phyloP scores from a whole-genome alignment of 768 basidiomycete species.

The Suillus weaverae region DNA sequence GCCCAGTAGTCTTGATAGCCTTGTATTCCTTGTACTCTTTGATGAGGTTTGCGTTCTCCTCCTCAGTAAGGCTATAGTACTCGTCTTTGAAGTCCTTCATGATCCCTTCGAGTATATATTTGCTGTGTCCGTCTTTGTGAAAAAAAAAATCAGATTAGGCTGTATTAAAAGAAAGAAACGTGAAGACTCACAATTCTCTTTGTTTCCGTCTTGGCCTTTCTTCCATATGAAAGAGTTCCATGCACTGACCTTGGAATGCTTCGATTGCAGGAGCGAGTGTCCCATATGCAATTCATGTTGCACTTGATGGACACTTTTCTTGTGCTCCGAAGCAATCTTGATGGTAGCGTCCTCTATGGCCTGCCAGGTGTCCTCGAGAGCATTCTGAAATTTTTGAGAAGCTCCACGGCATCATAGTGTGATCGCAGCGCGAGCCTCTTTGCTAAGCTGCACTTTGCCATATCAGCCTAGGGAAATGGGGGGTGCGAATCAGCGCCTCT shows the following conservation, averaged over 20 bases:
- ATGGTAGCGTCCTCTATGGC: neutral
- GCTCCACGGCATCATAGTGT: neutral
- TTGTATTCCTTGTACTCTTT: neutral
- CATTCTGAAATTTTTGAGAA: neutral
- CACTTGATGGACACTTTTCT: constrained; percentile 6
- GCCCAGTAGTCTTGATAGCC: neutral
- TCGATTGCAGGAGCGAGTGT: neutral
- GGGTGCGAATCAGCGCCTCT: no score
- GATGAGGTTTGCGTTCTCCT: neutral
- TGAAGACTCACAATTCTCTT: neutral
- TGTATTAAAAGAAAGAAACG: neutral
- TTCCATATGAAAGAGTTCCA: constrained; percentile 15
- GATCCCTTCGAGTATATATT: neutral
- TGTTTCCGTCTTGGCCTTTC: neutral
- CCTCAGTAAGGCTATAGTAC: neutral
- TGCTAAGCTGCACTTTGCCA: neutral
- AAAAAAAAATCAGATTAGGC: neutral
- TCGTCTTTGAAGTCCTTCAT: neutral
- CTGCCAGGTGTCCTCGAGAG: constrained; percentile 5
- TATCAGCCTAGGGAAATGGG: neutral
- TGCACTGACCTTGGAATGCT: constrained; percentile 3
- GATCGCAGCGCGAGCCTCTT: neutral
- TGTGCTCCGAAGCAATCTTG: constrained; percentile 6
- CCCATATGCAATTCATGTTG: constrained; percentile 11
- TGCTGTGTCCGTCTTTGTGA: neutral